Conservation (phyloP, 2,329 filamentous ascomycete species). For the Ascochyta fabae region DNA sequence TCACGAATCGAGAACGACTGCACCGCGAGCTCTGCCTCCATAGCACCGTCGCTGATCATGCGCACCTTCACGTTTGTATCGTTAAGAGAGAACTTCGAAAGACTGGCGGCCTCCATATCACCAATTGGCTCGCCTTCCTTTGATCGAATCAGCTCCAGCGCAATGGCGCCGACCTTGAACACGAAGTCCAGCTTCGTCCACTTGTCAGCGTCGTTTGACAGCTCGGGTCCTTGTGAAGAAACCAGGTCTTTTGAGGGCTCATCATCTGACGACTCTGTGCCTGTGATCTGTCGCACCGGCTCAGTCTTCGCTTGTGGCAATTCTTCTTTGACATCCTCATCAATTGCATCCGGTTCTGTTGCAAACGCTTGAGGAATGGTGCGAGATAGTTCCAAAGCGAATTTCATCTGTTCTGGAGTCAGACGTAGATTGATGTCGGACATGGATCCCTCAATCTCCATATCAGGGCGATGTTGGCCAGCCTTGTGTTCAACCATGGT, state of each 20-base stretch:
- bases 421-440: slow-evolving; percentile 90
- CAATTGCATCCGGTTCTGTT: slow-evolving; percentile 69
- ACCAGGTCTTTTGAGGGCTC: slow-evolving; percentile 58
- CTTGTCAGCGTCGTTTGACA: slow-evolving; percentile 70
- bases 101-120: slow-evolving; percentile 76
- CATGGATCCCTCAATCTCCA: slow-evolving; percentile 89
- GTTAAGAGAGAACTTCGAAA: slow-evolving; percentile 94
- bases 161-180: slow-evolving; percentile 87
- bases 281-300: slow-evolving; percentile 54
- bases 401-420: slow-evolving; percentile 89
- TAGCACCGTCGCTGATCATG: slow-evolving; percentile 87
- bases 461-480: slow-evolving; percentile 81
- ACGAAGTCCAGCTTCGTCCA: slow-evolving; percentile 95
- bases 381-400: slow-evolving; percentile 83
- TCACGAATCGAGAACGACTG: slow-evolving; percentile 95
- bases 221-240: slow-evolving; percentile 65
- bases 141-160: slow-evolving; percentile 83
- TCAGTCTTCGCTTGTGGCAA: slow-evolving; percentile 65
- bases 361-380: slow-evolving; percentile 89
- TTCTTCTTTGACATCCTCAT: slow-evolving; percentile 76
- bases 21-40: slow-evolving; percentile 92
- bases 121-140: slow-evolving; percentile 78
- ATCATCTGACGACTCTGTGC: slow-evolving; percentile 43
- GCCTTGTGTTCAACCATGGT: slow-evolving; percentile 86
- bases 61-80: slow-evolving; percentile 89